Conservation (phyloP, 225 moss, liverwort and hornwort genomes). For the Pseudisothecium myosuroides region DNA sequence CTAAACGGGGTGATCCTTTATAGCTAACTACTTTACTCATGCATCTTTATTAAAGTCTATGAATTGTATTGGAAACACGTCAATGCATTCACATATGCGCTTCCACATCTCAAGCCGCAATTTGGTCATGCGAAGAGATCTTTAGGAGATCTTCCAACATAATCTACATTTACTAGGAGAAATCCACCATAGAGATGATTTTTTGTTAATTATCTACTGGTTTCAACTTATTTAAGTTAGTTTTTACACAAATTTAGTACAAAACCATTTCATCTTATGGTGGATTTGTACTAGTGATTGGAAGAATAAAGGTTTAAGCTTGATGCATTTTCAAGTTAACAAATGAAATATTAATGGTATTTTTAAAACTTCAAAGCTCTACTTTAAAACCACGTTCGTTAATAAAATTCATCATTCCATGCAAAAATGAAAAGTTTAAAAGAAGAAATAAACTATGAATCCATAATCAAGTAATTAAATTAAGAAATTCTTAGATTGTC, state of each 20-base stretch:
- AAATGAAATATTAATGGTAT: background rate
- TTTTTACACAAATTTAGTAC: no score
- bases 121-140: accelerated
- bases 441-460: background rate
- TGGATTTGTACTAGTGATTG: background rate
- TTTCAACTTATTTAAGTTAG: no score
- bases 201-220: no score
- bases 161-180: background rate
- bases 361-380: background rate
- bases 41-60: no score
- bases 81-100: no score
- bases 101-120: no score
- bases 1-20: no score
- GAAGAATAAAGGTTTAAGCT: background rate
- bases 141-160: accelerated
- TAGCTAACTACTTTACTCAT: no score
- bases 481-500: background rate
- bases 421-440: no score
- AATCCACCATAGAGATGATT: no score
- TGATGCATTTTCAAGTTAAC: background rate
- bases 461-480: background rate
- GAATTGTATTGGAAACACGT: no score
- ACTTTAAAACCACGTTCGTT: background rate
- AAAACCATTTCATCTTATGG: no score
- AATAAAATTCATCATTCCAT: background rate